Base-by-base conservation (phyloP, 176 grass and related monocot species). In the Cenchrus fungigraminus region DNA sequence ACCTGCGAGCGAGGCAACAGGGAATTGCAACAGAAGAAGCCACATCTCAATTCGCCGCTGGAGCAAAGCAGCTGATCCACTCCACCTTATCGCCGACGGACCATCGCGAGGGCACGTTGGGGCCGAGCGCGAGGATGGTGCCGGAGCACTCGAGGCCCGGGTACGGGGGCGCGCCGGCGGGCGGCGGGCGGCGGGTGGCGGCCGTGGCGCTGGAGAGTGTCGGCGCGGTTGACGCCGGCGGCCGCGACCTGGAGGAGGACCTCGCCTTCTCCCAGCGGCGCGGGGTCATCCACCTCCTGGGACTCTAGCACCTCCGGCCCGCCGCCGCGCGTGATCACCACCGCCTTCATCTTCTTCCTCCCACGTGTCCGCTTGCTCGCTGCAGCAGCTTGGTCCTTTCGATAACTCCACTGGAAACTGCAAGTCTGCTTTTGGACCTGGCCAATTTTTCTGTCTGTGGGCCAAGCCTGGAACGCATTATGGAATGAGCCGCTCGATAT, bases 91-190 rank as follows among this genome's bases (percentile, higher is more conserved):
- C 87, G 11, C 96, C 93, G 16, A 94, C 69, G 58, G 77, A 68
- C 91, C 91, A 95, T 12, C 84, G 91, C 12, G 83, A 19, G 5
- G 83, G 81, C 0, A 85, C 64, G 45, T 77, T 62, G 29, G 83
- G 22, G 0, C 93, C 91, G 57, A 95, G 75, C n/a, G 91, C 85
- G 13, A 98, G 42, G 83, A 98, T 83, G 68, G 88, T 95, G 44
- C 92, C 95, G 43, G 92, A 95, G 87, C 90, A 92, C 82, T 97
- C 95, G 6, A 97, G 90, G 0, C 95, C 92, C 0, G 89, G 92
- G 79, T 95, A 95, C 8, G 80, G 88, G 76, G 91, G 90, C 19
- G 84, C 91, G 25, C 90, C 90, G 12, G 82, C 51, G 31, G 95
- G 95, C 77, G 57, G 79, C 13, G 91, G 87, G 62, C 77, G 57